A percentile compares a stretch with the other conserved stretches of the same genome.
Conservation (phyloP, 164 flowering plant species). For the Vitis rupestris region DNA sequence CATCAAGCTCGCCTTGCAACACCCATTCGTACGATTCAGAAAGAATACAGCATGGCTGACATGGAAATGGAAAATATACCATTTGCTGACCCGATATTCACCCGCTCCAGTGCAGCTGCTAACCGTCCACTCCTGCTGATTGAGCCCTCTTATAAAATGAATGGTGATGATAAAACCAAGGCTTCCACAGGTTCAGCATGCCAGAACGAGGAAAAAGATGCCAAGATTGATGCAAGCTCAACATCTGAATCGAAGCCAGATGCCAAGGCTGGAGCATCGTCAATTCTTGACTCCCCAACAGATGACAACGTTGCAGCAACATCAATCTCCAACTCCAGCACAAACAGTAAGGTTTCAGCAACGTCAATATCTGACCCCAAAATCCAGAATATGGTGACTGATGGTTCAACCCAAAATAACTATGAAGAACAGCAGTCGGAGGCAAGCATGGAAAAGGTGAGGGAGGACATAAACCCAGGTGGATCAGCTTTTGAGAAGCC, state of each 20-base stretch:
- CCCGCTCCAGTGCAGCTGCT: slow-evolving; percentile 26
- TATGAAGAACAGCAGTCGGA: slow-evolving; percentile 1
- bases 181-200: slow-evolving; percentile 18
- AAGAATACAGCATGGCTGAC: slow-evolving; percentile 67
- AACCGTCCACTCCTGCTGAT: slow-evolving; percentile 45
- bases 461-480: slow-evolving; percentile 17
- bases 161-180: slow-evolving; percentile 45
- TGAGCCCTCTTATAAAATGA: slow-evolving; percentile 54
- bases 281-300: slow-evolving; percentile 16
- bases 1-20: slow-evolving; percentile 94
- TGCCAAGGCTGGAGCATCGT: slow-evolving; percentile 13
- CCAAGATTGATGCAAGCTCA: background rate
- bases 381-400: slow-evolving; percentile 2
- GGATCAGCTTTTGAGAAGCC: slow-evolving; percentile 8
- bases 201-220: background rate
- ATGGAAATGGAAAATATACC: slow-evolving; percentile 17
- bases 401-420: slow-evolving; percentile 9
- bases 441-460: slow-evolving; percentile 1
- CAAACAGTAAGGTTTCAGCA: background rate
- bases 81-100: slow-evolving; percentile 19
- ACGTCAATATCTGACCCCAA: slow-evolving; percentile 3
- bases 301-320: slow-evolving; percentile 12
- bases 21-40: slow-evolving; percentile 90
- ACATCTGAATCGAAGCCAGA: slow-evolving; percentile 20
- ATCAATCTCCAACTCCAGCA: slow-evolving; percentile 5